Evolutionary conservation across 768 basidiomycete species (phyloP).

Genomic region (Naematelia aurantialba): DNA sequence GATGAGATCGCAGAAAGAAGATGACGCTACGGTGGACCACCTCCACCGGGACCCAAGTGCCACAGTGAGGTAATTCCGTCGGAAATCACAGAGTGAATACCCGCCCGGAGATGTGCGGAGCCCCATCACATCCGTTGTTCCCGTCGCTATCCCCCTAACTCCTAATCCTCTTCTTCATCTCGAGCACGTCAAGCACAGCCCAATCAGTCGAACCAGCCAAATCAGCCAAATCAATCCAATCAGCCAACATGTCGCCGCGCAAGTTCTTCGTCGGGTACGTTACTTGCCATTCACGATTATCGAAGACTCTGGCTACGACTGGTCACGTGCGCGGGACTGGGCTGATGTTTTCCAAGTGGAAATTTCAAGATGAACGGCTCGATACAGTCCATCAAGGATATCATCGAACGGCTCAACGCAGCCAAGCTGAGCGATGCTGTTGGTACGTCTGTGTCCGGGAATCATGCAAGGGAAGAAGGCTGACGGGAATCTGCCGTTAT

Average conservation of each 20-base stretch:
- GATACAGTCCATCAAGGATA: constrained; percentile 60
- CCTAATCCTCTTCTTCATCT: too few species aligned
- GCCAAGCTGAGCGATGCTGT: constrained; percentile 72
- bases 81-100: background rate
- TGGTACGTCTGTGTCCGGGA: constrained; percentile 56
- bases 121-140: background rate
- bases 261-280: constrained; percentile 41
- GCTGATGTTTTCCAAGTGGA: constrained; percentile 59
- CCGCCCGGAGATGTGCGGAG: background rate
- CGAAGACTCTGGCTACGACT: background rate
- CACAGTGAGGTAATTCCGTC: background rate
- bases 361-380: constrained; percentile 97
- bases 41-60: constrained; percentile 5
- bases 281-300: background rate
- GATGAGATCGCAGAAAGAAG: background rate
- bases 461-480: background rate
- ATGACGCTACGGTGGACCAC: constrained; percentile 5
- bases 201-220: too few species aligned
- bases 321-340: background rate
- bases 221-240: background rate
- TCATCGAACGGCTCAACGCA: constrained; percentile 70
- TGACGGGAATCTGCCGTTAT: background rate
- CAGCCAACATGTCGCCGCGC: constrained; percentile 25
- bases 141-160: too few species aligned
- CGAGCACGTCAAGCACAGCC: too few species aligned